Conservation (phyloP, 306 rosid species). For the Pyrus communis region DNA sequence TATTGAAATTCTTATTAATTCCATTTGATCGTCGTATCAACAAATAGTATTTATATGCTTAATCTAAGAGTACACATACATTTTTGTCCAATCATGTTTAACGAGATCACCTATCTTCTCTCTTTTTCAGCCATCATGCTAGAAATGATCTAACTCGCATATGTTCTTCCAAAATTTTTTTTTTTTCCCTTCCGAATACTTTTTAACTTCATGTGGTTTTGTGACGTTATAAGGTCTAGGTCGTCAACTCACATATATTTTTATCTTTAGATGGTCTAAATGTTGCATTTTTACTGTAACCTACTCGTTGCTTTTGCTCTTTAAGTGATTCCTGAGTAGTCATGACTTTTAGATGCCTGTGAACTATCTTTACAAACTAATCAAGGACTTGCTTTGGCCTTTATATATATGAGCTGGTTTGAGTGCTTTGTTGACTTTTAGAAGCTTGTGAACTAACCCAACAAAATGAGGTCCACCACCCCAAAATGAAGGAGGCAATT, state of each 20-base stretch:
- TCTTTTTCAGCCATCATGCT: rapidly evolving
- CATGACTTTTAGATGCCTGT: neutral
- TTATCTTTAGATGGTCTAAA: neutral
- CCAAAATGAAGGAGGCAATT: too few relatives aligned
- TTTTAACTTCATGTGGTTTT: neutral
- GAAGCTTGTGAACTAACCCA: too few relatives aligned
- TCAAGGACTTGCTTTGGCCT: neutral
- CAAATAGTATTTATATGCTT: too few relatives aligned
- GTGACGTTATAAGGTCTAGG: neutral
- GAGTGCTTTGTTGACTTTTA: too few relatives aligned
- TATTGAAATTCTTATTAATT: neutral
- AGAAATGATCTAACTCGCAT: neutral
- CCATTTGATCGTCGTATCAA: too few relatives aligned
- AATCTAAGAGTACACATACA: too few relatives aligned
- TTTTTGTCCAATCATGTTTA: neutral
- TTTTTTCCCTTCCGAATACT: neutral
- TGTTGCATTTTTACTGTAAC: neutral
- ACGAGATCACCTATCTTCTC: rapidly evolving
- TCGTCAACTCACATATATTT: neutral
- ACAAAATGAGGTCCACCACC: too few relatives aligned
- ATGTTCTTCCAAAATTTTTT: too few relatives aligned
- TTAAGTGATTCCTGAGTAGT: neutral
- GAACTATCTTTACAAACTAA: neutral
- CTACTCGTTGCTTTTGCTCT: neutral
- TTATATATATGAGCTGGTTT: neutral